These are phyloP conservation scores for Helicocarpus griseus DNA, from an alignment of 2,329 filamentous ascomycete genomes.

Conservation along the genomic window DNA sequence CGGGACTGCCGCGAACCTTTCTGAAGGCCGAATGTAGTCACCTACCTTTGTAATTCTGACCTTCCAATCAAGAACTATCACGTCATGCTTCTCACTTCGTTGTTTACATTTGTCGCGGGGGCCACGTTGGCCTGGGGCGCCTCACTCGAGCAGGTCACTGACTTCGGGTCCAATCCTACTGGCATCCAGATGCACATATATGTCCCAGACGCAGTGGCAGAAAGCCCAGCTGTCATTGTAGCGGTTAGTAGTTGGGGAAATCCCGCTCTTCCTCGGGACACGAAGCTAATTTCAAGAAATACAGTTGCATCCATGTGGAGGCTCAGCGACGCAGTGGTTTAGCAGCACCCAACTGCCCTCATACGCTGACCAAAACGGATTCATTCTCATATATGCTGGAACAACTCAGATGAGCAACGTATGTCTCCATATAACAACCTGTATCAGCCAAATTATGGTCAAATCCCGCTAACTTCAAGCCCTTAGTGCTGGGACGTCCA, in stretches of 20 bases:
- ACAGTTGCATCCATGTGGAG: constrained; percentile 40
- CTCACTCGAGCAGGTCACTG: constrained; percentile 20
- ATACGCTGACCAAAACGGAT: constrained; percentile 32
- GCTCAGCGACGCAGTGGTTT: constrained; percentile 29
- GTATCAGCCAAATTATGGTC: no score
- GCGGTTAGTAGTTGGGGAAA: constrained; percentile 24
- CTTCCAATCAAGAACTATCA: no score
- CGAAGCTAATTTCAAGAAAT: not conserved
- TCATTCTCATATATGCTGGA: constrained; percentile 45
- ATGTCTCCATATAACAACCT: no score
- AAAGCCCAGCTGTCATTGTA: constrained; percentile 42
- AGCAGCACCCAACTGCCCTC: constrained; percentile 42
- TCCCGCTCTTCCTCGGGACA: no score
- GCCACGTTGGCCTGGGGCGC: not conserved
- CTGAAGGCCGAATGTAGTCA: no score
- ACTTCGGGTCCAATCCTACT: constrained; percentile 36
- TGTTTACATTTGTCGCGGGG: not conserved
- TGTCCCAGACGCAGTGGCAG: constrained; percentile 32
- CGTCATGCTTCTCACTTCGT: not conserved
- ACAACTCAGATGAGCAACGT: constrained; percentile 38
- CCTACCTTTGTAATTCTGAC: no score
- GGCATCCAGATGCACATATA: constrained; percentile 44
- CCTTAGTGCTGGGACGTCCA: constrained; percentile 54
- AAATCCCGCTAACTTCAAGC: no score
- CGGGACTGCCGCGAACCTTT: no score